Percentiles rank a stretch among this genome's conserved stretches.
These are phyloP conservation scores for Ophiostoma novo-ulmi DNA, from an alignment of 2,329 filamentous ascomycete species.

Conservation along the genomic window DNA sequence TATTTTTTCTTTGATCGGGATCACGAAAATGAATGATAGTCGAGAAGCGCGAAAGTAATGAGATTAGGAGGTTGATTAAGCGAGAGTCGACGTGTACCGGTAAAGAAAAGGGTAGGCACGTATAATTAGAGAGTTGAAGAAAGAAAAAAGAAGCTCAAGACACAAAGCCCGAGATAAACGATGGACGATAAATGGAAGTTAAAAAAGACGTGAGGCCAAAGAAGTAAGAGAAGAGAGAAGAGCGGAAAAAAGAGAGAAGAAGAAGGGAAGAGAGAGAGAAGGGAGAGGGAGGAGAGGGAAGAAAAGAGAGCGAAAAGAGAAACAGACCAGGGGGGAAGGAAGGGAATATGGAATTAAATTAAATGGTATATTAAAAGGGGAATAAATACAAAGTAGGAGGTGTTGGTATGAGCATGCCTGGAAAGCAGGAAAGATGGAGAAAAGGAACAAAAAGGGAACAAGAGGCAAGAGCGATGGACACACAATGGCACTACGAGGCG, in stretches of 20 bases:
- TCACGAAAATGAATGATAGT: not conserved
- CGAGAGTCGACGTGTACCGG: slow-evolving; percentile 25
- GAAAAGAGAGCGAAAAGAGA: slow-evolving; percentile 13
- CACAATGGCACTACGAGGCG: slow-evolving; percentile 1
- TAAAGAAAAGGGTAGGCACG: slow-evolving; percentile 21
- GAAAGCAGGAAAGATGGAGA: slow-evolving; percentile 19
- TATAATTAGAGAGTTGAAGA: slow-evolving; percentile 19
- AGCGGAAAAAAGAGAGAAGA: slow-evolving; percentile 15
- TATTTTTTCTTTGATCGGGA: slow-evolving; percentile 12
- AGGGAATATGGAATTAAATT: slow-evolving; percentile 10
- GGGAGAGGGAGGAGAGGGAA: not conserved
- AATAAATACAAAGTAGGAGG: slow-evolving; percentile 6
- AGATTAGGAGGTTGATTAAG: slow-evolving; percentile 18
- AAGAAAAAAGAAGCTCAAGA: slow-evolving; percentile 22
- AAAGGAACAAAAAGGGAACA: not conserved
- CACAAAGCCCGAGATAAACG: slow-evolving; percentile 24
- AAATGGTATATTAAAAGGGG: not conserved
- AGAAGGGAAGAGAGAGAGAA: slow-evolving; percentile 11
- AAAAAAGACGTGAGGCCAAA: slow-evolving; percentile 14
- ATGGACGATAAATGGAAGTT: slow-evolving; percentile 27
- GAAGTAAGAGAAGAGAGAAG: slow-evolving; percentile 17
- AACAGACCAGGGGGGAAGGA: slow-evolving; percentile 10
- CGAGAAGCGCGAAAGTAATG: not conserved
- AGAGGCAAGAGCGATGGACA: slow-evolving; percentile 18
- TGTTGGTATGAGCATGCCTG: slow-evolving; percentile 20